A percentile compares a stretch with the other conserved stretches of the same genome.
phyloP scores from a whole-genome alignment of 2,329 filamentous ascomycete species.

The Arthroderma sp. region DNA sequence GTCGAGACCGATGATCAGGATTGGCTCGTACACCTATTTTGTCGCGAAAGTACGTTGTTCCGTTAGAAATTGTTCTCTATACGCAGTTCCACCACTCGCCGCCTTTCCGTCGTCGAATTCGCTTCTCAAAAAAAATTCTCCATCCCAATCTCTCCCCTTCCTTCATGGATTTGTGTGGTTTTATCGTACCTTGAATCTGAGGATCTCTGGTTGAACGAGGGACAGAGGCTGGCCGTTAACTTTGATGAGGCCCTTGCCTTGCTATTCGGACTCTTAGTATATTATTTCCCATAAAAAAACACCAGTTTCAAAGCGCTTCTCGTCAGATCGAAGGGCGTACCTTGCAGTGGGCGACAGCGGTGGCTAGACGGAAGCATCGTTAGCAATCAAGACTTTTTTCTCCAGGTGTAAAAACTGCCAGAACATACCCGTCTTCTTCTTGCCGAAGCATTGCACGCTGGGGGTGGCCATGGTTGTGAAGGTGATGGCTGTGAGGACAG shows the following conservation, averaged over 20 bases:
- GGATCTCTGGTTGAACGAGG: conserved; percentile 89
- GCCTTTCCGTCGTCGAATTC: background rate
- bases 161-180: conserved; percentile 1
- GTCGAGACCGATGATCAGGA: conserved; percentile 93
- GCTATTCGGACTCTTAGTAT: conserved; percentile 31
- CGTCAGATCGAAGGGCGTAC: conserved; percentile 34
- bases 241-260: conserved; percentile 85
- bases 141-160: background rate
- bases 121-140: background rate
- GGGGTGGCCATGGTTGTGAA: conserved; percentile 57
- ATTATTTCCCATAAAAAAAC: conserved; percentile 7
- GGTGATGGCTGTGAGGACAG: conserved; percentile 19
- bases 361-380: conserved; percentile 42
- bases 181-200: conserved; percentile 77
- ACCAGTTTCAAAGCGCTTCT: background rate
- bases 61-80: background rate
- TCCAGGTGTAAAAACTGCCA: background rate
- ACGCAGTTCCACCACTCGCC: background rate
- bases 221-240: conserved; percentile 94
- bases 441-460: conserved; percentile 97
- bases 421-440: conserved; percentile 64
- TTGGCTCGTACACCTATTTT: conserved; percentile 82
- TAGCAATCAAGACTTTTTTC: conserved; percentile 17
- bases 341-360: conserved; percentile 86
- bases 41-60: background rate